Evolutionary conservation across 768 basidiomycete genomes (phyloP).

Genomic region (Macrocybe gigantea): DNA sequence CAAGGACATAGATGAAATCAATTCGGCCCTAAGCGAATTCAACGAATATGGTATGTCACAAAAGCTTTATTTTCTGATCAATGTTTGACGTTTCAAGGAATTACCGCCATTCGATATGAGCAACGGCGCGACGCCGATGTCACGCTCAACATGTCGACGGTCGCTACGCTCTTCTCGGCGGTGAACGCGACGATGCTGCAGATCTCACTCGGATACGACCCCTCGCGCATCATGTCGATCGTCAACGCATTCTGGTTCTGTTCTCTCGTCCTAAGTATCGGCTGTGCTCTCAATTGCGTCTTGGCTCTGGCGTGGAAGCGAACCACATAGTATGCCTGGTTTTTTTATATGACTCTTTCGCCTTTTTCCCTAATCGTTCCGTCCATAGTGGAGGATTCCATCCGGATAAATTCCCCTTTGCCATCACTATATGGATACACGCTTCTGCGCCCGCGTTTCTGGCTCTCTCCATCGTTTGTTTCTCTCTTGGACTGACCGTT

Average conservation of each 20-base stretch:
- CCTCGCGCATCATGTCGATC: neutral
- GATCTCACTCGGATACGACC: constrained; percentile 6
- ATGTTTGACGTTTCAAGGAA: constrained; percentile 4
- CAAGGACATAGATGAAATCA: constrained; percentile 6
- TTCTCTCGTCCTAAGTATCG: constrained; percentile 18
- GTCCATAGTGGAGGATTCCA: constrained; percentile 9
- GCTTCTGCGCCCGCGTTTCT: constrained; percentile 11
- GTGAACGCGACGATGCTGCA: constrained; percentile 20
- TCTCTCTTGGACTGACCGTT: constrained; percentile 10
- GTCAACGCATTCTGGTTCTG: constrained; percentile 19
- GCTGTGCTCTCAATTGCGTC: constrained; percentile 18
- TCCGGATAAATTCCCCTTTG: constrained; percentile 9
- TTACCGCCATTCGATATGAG: constrained; percentile 16
- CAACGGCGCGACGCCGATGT: constrained; percentile 10
- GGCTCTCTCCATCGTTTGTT: constrained; percentile 10
- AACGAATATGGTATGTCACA: constrained; percentile 10
- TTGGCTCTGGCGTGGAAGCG: constrained; percentile 16
- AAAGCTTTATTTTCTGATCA: neutral
- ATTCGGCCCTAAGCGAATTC: constrained; percentile 8
- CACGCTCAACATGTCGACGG: constrained; percentile 11
- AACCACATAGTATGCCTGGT: constrained; percentile 16
- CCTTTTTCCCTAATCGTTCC: neutral
- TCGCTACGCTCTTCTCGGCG: constrained; percentile 23
- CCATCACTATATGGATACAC: constrained; percentile 14
- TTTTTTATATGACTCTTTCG: no score